Evolutionary conservation across 2,329 filamentous ascomycete species (phyloP).

Genomic region (Colletotrichum lentis): DNA sequence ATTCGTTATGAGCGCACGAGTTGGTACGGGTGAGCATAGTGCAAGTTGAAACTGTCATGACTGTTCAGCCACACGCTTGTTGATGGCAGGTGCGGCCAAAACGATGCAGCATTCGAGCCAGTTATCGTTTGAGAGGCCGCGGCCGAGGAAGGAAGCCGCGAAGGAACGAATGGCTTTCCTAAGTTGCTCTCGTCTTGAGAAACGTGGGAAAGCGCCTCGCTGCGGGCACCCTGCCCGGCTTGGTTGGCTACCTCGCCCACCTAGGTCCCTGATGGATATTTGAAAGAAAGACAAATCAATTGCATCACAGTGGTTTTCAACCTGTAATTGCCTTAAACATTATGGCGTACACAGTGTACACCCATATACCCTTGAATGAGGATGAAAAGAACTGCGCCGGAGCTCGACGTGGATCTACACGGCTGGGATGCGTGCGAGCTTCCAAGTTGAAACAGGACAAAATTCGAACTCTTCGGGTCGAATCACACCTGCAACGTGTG

Average conservation of each 20-base stretch:
- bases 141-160: background rate
- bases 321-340: background rate
- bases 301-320: constrained; percentile 1
- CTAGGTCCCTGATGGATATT: no score
- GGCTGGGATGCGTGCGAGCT: background rate
- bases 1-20: background rate
- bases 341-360: background rate
- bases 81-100: background rate
- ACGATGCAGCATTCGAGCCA: background rate
- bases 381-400: background rate
- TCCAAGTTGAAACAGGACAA: background rate
- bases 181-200: background rate
- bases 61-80: background rate
- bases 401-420: background rate
- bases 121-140: background rate
- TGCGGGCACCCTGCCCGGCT: background rate
- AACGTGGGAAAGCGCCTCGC: background rate
- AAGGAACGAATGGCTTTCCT: background rate
- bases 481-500: background rate
- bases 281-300: background rate
- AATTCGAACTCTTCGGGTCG: background rate
- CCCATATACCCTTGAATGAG: background rate
- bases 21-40: background rate
- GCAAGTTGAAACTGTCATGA: background rate
- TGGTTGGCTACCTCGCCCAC: background rate